These are phyloP conservation scores for Cenchrus fungigraminus DNA, from an alignment of 176 grass and related monocot genomes.

Conservation along the genomic window DNA sequence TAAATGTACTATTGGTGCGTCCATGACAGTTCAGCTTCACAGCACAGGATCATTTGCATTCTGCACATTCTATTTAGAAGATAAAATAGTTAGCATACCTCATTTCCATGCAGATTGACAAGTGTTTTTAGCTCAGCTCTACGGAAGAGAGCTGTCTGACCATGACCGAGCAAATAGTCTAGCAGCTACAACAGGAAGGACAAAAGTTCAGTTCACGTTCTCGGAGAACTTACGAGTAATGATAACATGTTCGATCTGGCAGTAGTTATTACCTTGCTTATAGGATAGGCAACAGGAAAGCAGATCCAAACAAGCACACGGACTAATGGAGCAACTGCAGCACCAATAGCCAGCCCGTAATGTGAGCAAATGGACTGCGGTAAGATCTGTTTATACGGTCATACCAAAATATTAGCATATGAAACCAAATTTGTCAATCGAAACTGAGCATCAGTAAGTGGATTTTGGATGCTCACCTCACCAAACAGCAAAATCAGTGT, in stretches of 20 bases:
- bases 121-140: slow-evolving; percentile 97
- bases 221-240: background rate
- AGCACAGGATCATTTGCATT: background rate
- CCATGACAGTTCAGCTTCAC: background rate
- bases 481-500: slow-evolving; percentile 88
- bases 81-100: slow-evolving; percentile 52
- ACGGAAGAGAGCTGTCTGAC: slow-evolving; percentile 81
- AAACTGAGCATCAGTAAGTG: background rate
- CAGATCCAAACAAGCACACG: slow-evolving; percentile 87
- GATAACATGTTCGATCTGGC: slow-evolving; percentile 3
- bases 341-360: slow-evolving; percentile 89
- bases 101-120: slow-evolving; percentile 88
- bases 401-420: slow-evolving; percentile 30
- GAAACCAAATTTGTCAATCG: background rate
- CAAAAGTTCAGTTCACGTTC: slow-evolving; percentile 9
- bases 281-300: slow-evolving; percentile 92
- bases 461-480: slow-evolving; percentile 62
- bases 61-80: slow-evolving; percentile 15
- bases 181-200: slow-evolving; percentile 69
- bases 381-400: slow-evolving; percentile 58
- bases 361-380: slow-evolving; percentile 83
- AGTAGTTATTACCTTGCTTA: slow-evolving; percentile 71
- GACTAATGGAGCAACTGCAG: slow-evolving; percentile 76
- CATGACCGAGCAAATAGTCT: slow-evolving; percentile 77
- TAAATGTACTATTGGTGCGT: background rate